Conservation (phyloP, 345 rosid species). For the Eucalyptus regnans region DNA sequence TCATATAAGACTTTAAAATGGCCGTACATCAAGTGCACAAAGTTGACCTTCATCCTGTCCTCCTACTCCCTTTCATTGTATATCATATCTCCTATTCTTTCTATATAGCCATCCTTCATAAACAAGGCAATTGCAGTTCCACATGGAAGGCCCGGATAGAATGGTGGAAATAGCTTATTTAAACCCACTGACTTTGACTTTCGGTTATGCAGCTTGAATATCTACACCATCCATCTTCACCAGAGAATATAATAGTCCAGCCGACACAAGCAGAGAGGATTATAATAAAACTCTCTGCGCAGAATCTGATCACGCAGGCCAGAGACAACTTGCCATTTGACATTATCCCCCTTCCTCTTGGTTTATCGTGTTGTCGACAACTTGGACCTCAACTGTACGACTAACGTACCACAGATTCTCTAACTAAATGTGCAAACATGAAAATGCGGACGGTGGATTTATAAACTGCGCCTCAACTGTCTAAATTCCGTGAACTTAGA, state of each 20-base stretch:
- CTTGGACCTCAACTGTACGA: background rate
- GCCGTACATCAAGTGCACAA: background rate
- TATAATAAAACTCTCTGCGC: background rate
- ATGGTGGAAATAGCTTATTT: background rate
- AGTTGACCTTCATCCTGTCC: constrained; percentile 2
- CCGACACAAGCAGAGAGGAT: background rate
- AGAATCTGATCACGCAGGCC: background rate
- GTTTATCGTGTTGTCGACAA: background rate
- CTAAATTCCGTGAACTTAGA: background rate
- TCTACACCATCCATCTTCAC: background rate
- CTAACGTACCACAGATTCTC: background rate
- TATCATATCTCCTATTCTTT: no score
- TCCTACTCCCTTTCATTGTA: background rate
- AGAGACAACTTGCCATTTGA: background rate
- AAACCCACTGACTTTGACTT: background rate
- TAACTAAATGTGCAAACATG: background rate
- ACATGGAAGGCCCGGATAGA: background rate
- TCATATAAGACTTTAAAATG: background rate
- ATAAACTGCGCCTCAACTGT: background rate
- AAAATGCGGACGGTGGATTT: background rate
- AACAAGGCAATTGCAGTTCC: constrained; percentile 1
- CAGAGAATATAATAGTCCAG: background rate
- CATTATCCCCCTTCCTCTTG: background rate
- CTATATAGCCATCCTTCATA: background rate
- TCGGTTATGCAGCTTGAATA: background rate